Percentiles rank a stretch among this genome's conserved stretches.
Conservation (phyloP, 352 stramenopile genomes). For the Phytopythium delawarense region DNA sequence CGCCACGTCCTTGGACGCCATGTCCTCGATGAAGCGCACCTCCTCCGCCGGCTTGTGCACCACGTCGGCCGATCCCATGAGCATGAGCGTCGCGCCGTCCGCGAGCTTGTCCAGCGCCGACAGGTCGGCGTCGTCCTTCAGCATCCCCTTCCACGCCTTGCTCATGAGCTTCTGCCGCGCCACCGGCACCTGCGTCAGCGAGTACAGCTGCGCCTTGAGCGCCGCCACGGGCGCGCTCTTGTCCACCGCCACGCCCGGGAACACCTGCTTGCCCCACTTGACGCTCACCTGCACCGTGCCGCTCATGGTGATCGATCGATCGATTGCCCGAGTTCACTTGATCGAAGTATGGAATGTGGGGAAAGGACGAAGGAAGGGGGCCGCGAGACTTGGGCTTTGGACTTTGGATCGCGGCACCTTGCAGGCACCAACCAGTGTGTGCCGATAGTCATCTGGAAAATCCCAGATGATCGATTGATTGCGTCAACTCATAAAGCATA, state of each 20-base stretch:
- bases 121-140: conserved; percentile 82
- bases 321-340: neutral
- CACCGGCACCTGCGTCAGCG: conserved; percentile 76
- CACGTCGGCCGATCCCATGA: conserved; percentile 94
- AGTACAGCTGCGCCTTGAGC: conserved; percentile 82
- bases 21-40: conserved; percentile 86
- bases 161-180: conserved; percentile 89
- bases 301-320: conserved; percentile 11
- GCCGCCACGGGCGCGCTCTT: conserved; percentile 55
- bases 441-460: too few species aligned
- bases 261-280: conserved; percentile 88
- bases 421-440: too few species aligned
- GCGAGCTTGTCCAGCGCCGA: conserved; percentile 47
- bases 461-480: too few species aligned
- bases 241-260: conserved; percentile 61
- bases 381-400: too few species aligned
- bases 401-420: too few species aligned
- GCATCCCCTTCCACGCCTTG: conserved; percentile 88
- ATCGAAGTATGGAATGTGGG: too few species aligned
- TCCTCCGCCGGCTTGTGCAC: conserved; percentile 81
- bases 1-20: conserved; percentile 78
- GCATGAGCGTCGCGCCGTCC: conserved; percentile 73
- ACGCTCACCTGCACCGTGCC: conserved; percentile 65
- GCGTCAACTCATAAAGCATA: too few species aligned
- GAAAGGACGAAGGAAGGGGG: too few species aligned